Conservation (phyloP, 352 stramenopile genomes). For the Discostella stelligera region DNA sequence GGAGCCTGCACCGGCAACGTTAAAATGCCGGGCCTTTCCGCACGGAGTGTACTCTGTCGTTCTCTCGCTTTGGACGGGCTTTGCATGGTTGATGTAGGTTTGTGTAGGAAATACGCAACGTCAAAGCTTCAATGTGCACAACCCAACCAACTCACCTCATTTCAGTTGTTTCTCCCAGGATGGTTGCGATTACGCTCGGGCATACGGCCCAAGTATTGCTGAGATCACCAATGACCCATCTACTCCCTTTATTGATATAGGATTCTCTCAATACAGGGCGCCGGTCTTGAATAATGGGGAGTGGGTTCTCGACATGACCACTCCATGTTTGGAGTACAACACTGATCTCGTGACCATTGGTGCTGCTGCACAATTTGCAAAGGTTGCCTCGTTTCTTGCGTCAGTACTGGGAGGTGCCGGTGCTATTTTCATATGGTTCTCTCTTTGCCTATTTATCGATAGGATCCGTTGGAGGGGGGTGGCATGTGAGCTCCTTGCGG, state of each 20-base stretch:
- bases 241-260: constrained; percentile 27
- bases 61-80: constrained; percentile 10
- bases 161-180: constrained; percentile 19
- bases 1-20: background rate
- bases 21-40: constrained; percentile 14
- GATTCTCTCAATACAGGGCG: constrained; percentile 27
- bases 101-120: background rate
- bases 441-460: constrained; percentile 62
- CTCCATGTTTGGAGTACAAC: constrained; percentile 54
- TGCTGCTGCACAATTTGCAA: constrained; percentile 45
- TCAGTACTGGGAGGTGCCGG: constrained; percentile 62
- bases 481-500: constrained; percentile 59
- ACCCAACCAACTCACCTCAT: background rate
- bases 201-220: constrained; percentile 12
- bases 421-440: constrained; percentile 67
- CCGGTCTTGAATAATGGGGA: constrained; percentile 17
- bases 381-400: constrained; percentile 54
- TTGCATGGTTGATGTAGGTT: constrained; percentile 28
- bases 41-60: constrained; percentile 25
- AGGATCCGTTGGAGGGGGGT: constrained; percentile 58
- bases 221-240: constrained; percentile 26
- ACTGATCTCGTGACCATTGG: constrained; percentile 48
- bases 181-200: constrained; percentile 35
- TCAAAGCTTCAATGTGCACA: background rate
- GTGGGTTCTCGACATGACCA: constrained; percentile 40